A percentile compares a stretch with the other conserved stretches of the same genome.
These are phyloP conservation scores for Stachybotrys echinatus DNA, from an alignment of 2,329 filamentous ascomycete genomes.

Conservation along the genomic window DNA sequence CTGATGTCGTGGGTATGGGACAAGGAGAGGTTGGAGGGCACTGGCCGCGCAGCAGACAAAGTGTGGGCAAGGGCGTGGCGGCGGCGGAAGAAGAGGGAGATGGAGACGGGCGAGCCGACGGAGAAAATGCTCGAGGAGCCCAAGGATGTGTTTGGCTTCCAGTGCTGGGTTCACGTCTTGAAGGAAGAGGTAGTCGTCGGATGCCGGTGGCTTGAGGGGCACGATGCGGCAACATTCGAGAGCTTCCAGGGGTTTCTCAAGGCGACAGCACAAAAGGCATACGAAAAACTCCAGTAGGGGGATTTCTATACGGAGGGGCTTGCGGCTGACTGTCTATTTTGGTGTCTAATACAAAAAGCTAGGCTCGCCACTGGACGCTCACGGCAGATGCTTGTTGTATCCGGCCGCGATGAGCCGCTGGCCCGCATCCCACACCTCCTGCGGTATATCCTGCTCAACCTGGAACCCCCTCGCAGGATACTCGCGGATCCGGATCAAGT, in stretches of 20 bases:
- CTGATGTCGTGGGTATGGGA: conserved; percentile 62
- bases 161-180: conserved; percentile 40
- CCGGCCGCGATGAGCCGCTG: conserved; percentile 33
- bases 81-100: conserved; percentile 49
- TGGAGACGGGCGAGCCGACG: conserved; percentile 32
- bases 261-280: conserved; percentile 22
- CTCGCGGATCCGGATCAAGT: conserved; percentile 35
- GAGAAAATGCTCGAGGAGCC: conserved; percentile 12
- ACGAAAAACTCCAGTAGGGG: neutral
- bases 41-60: conserved; percentile 61
- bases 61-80: conserved; percentile 76
- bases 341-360: neutral
- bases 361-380: neutral
- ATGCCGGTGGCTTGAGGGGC: conserved; percentile 65
- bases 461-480: conserved; percentile 38
- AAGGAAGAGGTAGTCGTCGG: conserved; percentile 37
- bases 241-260: conserved; percentile 82
- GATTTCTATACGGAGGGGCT: too few species aligned
- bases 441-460: conserved; percentile 35
- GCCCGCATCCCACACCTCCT: conserved; percentile 34
- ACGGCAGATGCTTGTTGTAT: conserved; percentile 27
- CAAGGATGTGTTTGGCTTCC: conserved; percentile 51
- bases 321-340: neutral
- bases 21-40: conserved; percentile 42
- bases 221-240: conserved; percentile 70